Evolutionary conservation across 768 basidiomycete species (phyloP), one percentile per base, ranked within the genome.

Genomic region (Suillus americanus): DNA sequence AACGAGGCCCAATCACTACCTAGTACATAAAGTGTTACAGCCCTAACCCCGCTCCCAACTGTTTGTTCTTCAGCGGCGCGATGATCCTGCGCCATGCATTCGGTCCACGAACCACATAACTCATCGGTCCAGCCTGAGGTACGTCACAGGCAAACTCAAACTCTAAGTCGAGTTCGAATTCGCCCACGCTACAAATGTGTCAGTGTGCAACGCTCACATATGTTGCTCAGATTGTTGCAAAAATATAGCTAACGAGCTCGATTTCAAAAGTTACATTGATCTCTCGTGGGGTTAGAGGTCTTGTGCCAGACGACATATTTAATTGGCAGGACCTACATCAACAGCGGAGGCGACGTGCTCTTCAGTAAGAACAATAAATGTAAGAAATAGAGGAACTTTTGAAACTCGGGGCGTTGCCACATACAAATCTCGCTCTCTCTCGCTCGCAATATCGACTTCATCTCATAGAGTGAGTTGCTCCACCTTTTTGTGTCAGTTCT

Each of bases 61-160:
- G 5, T 40, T 40, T 40, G 40, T 40, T 16, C 38, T 40, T 40
- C 25, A 50, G 37, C 13, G 12, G 12, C n/a, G n/a, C n/a, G n/a
- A n/a, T 12, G 12, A 13, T 13, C 13, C 37, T 37, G 37, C 37
- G 37, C 37, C 37, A 10, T 38, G 37, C 2, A 13, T 38, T 38
- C 33, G 33, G 33, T 33, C 33, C 33, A 30, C 33, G 4, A 33
- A 33, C n/a, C n/a, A n/a, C n/a, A n/a, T n/a, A n/a, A n/a, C 33
- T 38, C 37, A 3, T 38, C 12, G 13, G 54, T 23, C 41, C 56
- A 35, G 9, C 35, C 35, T 35, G 9, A 25, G 65, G 50, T 28
- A 45, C 46, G 41, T 64, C 66, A 51, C 65, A 63, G 25, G 53
- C 68, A 33, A 53, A 55, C 18, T 35, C 71, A 53, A 63, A 66